These are phyloP conservation scores for Eucalyptus sp. DNA, from an alignment of 345 rosid genomes.

Conservation along the genomic window DNA sequence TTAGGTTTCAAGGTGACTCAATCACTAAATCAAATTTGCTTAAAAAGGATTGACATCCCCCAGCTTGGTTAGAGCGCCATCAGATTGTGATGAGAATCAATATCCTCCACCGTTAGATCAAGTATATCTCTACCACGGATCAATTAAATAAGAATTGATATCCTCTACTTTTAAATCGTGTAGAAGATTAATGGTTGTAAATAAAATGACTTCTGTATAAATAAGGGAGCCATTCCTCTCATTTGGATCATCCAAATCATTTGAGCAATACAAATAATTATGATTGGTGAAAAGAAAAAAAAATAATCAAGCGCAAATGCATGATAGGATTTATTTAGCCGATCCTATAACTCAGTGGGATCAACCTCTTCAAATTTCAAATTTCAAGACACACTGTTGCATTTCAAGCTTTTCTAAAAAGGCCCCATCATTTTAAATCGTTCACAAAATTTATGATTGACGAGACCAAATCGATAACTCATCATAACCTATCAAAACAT, in stretches of 20 bases:
- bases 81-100: neutral
- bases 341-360: neutral
- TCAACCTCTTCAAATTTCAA: neutral
- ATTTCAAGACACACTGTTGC: neutral
- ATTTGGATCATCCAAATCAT: no score
- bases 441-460: neutral
- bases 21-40: neutral
- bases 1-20: neutral
- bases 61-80: neutral
- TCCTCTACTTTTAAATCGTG: fast-evolving
- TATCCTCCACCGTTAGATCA: fast-evolving
- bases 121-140: fast-evolving
- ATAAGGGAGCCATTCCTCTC: neutral
- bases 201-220: no score
- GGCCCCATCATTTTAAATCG: neutral
- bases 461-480: neutral
- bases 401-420: neutral
- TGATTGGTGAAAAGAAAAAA: neutral
- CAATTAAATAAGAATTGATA: no score
- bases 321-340: neutral
- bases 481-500: neutral
- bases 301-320: neutral
- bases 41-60: neutral
- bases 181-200: neutral
- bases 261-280: no score